Evolutionary conservation across 1,284 basidiomycete species (phyloP).

Genomic region (Cryptococcus maquisensis): DNA sequence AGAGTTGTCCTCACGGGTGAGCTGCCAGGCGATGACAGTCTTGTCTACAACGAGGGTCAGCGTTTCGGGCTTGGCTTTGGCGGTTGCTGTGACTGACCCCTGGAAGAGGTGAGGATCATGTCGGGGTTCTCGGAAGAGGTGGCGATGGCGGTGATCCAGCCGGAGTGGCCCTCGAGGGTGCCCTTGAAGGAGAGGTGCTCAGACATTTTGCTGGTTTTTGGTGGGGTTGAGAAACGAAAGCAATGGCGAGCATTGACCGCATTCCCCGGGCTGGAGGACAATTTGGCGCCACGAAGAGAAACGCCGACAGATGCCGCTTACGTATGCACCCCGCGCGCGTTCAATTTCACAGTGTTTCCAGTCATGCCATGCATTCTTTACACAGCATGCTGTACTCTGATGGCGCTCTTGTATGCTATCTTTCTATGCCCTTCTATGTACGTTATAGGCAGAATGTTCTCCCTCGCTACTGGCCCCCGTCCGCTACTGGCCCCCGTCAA

Average conservation of each 20-base stretch:
- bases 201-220: slow-evolving; percentile 55
- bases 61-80: neutral
- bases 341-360: too few relatives aligned
- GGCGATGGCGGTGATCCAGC: slow-evolving; percentile 95
- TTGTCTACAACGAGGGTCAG: slow-evolving; percentile 66
- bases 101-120: slow-evolving; percentile 93
- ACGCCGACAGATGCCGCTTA: too few relatives aligned
- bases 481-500: too few relatives aligned
- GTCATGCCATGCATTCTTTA: too few relatives aligned
- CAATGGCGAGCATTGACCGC: neutral
- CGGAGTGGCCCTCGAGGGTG: slow-evolving; percentile 89
- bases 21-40: slow-evolving; percentile 99
- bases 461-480: too few relatives aligned
- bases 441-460: too few relatives aligned
- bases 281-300: neutral
- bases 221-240: neutral
- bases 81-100: slow-evolving; percentile 60
- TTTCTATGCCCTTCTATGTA: too few relatives aligned
- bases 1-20: slow-evolving; percentile 84
- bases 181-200: slow-evolving; percentile 89
- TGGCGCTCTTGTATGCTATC: too few relatives aligned
- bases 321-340: too few relatives aligned
- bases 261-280: neutral
- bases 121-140: slow-evolving; percentile 95
- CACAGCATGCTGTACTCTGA: too few relatives aligned